Conservation (phyloP, 148 eudicot genomes). For the Rhododendron ovatum region DNA sequence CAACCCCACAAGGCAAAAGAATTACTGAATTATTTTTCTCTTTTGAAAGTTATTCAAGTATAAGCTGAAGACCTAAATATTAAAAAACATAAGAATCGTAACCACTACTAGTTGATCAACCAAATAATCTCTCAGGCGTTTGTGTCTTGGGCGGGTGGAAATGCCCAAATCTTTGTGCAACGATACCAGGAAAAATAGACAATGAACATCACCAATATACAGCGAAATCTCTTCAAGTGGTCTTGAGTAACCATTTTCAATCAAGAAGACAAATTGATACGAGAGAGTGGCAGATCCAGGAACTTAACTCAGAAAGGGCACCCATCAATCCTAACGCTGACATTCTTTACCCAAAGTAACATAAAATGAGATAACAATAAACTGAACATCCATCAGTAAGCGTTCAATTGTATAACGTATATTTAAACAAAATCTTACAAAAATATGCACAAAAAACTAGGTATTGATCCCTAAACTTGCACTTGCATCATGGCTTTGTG, state of each 20-base stretch:
- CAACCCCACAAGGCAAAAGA: constrained; percentile 14
- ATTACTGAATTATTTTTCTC: neutral
- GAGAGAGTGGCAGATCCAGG: neutral
- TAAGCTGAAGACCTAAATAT: neutral
- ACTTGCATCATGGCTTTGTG: neutral
- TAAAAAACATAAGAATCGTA: neutral
- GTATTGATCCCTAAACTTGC: neutral
- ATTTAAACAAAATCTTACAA: neutral
- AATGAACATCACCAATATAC: neutral
- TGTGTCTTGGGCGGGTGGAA: neutral
- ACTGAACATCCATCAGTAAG: neutral
- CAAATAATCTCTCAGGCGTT: neutral
- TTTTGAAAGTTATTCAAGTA: neutral
- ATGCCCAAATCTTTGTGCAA: neutral
- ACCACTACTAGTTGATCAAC: neutral
- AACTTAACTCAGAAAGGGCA: neutral
- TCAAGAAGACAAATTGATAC: neutral
- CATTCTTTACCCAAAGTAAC: neutral
- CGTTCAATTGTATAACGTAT: neutral
- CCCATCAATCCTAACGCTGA: neutral
- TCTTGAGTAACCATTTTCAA: neutral
- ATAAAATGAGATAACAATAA: neutral
- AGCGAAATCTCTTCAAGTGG: neutral
- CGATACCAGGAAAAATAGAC: neutral
- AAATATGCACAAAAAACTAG: neutral